A percentile compares a stretch with the other conserved stretches of the same genome.
These are phyloP conservation scores for Gnomoniopsis sp. DNA, from an alignment of 2,329 filamentous ascomycete genomes.

Conservation along the genomic window DNA sequence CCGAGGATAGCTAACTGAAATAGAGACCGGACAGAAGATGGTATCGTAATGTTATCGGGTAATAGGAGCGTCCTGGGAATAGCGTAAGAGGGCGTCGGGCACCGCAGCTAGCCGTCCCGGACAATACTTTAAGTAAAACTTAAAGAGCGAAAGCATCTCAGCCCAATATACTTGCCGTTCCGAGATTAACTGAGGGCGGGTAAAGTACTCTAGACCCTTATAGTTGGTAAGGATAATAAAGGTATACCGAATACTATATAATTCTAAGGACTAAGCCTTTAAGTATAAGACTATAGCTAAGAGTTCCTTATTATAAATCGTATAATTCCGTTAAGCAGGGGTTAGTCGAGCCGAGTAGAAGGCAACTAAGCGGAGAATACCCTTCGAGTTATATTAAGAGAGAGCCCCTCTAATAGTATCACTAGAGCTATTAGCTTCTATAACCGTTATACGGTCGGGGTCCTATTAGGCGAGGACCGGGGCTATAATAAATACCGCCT, in stretches of 20 bases:
- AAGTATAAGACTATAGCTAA: not conserved
- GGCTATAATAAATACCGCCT: not conserved
- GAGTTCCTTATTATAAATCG: not conserved
- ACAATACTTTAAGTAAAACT: not conserved
- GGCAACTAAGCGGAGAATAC: not conserved
- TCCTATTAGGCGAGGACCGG: not conserved
- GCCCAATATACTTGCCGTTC: not conserved
- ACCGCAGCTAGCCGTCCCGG: too few species aligned
- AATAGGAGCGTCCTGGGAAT: too few species aligned
- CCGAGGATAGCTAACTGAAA: too few species aligned
- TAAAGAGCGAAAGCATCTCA: not conserved
- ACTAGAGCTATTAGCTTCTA: not conserved
- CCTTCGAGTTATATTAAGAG: not conserved
- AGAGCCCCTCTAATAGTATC: not conserved
- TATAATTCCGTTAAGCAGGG: not conserved
- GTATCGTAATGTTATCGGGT: too few species aligned
- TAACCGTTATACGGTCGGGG: not conserved
- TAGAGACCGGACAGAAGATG: too few species aligned
- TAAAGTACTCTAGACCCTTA: not conserved
- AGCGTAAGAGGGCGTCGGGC: too few species aligned
- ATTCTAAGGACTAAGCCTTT: not conserved
- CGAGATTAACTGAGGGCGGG: not conserved
- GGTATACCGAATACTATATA: not conserved
- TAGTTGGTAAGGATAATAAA: not conserved
- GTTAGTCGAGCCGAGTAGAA: not conserved